Evolutionary conservation across 1,284 basidiomycete species (phyloP).

Genomic region (Ceratobasidium sp.): DNA sequence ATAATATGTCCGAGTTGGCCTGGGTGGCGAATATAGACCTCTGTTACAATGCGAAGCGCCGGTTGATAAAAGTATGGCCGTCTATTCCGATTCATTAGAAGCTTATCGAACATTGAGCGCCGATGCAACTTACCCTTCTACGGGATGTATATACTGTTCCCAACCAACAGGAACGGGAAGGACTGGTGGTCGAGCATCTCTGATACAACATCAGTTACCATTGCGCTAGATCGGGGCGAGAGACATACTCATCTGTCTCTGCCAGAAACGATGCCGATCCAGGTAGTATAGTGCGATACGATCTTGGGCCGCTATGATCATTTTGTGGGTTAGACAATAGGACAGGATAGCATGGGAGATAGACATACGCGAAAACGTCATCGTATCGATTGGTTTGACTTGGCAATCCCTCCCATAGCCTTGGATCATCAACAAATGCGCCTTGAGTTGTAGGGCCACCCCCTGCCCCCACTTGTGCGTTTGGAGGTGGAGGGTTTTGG

Average conservation of each 20-base stretch:
- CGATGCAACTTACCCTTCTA: slow-evolving; percentile 28
- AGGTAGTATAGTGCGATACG: too few relatives aligned
- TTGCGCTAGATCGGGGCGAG: too few relatives aligned
- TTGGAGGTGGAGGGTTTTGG: background rate
- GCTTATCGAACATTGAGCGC: background rate
- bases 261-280: too few relatives aligned
- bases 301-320: background rate
- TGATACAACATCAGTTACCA: too few relatives aligned
- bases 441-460: too few relatives aligned
- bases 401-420: slow-evolving; percentile 35
- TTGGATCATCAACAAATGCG: slow-evolving; percentile 5
- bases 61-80: slow-evolving; percentile 31
- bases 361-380: slow-evolving; percentile 32
- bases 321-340: background rate
- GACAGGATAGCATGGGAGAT: background rate
- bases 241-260: too few relatives aligned
- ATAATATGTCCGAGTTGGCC: background rate
- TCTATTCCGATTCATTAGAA: background rate
- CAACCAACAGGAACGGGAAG: background rate
- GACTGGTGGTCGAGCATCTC: too few relatives aligned
- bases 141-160: slow-evolving; percentile 38
- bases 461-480: too few relatives aligned
- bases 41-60: slow-evolving; percentile 15
- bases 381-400: slow-evolving; percentile 42
- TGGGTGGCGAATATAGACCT: slow-evolving; percentile 30